Base-by-base conservation (phyloP, 306 rosid genomes). In the Quercus variabilis region DNA sequence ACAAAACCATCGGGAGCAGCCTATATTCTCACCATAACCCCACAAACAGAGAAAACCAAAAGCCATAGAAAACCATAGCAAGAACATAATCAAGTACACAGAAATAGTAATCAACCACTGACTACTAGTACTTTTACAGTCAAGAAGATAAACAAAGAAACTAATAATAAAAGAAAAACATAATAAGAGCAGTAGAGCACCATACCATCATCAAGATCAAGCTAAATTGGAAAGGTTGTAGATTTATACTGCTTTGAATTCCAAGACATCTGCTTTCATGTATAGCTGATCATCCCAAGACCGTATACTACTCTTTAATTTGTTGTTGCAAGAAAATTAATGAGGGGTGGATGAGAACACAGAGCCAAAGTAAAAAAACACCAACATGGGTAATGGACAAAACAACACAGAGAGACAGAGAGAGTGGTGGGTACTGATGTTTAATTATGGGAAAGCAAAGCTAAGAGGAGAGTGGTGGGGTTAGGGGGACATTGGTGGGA, bases 381-480 rank as follows among this genome's bases (percentile, higher is more conserved):
- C 13, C 31, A 59, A 21, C 23, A 65, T 65, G 74, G 78, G 55
- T 67, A 80, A 78, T 76, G 78, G 76, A 73, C 58, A 52, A 28
- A 59, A 58, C 49, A 15, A 69, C 73, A 26, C 79, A 43, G 74
- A 69, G 77, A 54, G 73, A 67, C 80, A 81, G 70, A 73, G 62
- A 78, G 84, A 78, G 90, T 63, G 82, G 82, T 82, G 87, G 84
- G 90, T 64, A 70, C 77, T 79, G 88, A 82, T 85, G 90, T 85
- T 83, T 83, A 86, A 85, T 86, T 80, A 87, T 86, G 87, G 82
- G 71, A 86, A 90, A 86, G 86, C 85, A 82, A 77, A 82, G 87
- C 83, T 82, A 59, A 74, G 85, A 78, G 69, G 79, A 70, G 85
- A 74, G 81, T 76, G 85, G 82, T 82, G 76, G 83, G 49, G 86